Base-by-base conservation (phyloP, 2,329 filamentous ascomycete genomes). In the Trichophyton verrucosum region DNA sequence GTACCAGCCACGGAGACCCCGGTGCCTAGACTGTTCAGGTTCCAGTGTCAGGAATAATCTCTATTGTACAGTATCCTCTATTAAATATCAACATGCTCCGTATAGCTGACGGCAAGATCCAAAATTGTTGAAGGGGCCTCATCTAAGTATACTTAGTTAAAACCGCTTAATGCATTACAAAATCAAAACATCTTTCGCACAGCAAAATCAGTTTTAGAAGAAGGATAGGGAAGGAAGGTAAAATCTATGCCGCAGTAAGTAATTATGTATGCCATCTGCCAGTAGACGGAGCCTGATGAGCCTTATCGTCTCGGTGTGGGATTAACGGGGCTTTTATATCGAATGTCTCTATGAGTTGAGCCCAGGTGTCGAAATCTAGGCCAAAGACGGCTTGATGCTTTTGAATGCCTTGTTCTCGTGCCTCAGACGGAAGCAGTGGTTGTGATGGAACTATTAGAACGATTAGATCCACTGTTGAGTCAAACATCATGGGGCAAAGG, bases 301-400 rank as follows among this genome's bases (percentile, higher is more conserved):
- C 73, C 61, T 82, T 76, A 64, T 89, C 85, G 64, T 82, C 76
- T 15, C 94, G 83, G 72, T 96, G 88, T n/a, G 86, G 82, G 64
- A 99, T 97, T 73, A 96, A 86, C 1, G 88, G 80, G 65, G 89
- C 80, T n/a, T 77, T 81, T 65, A 97, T 89, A 27, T 86, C 77
- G 68, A 91, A 95, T 0, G 83, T 83, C 8, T 87, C 73, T 57
- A 95, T 86, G 51, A 96, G 79, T 20, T 88, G 82, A 66, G 83
- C 78, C 92, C 92, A 99, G 0, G 83, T 88, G 1, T 83, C 80
- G 78, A 91, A 94, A 67, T 97, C 91, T 64, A 99, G 82, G 11
- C 88, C 86, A 70, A 97, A 83, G 22, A 99, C 86, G 11, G 91
- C 89, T 74, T 99, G 94, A 64, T 94, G 87, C 66, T 88, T 85